Evolutionary conservation across 225 moss, liverwort and hornwort genomes (phyloP).

Genomic region (Pseudoscleropodium purum): DNA sequence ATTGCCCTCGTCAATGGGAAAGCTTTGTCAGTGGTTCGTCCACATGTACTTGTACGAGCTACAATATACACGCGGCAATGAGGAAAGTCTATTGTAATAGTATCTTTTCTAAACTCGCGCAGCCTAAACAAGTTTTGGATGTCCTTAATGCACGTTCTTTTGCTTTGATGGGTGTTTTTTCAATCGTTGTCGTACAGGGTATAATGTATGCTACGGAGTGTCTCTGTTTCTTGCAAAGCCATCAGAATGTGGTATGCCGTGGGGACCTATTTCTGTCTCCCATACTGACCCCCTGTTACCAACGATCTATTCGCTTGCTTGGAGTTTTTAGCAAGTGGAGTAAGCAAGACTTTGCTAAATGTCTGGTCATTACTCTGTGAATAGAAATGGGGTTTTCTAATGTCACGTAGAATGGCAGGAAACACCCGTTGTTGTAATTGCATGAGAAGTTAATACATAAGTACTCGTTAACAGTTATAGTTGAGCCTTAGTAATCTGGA

Average conservation of each 20-base stretch:
- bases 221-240: not conserved
- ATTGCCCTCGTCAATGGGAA: not conserved
- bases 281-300: not conserved
- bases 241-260: too few species aligned
- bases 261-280: not conserved
- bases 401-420: too few species aligned
- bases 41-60: conserved; percentile 14
- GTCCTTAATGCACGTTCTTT: not conserved
- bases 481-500: not conserved
- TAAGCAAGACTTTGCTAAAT: not conserved
- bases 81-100: not conserved
- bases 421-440: not conserved
- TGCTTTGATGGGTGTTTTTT: not conserved
- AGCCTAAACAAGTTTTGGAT: not conserved
- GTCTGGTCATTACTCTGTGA: not conserved
- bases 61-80: conserved; percentile 9
- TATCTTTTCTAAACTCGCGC: not conserved
- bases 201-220: not conserved
- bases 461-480: not conserved
- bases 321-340: not conserved
- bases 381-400: not conserved
- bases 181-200: not conserved
- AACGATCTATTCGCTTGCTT: not conserved
- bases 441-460: not conserved
- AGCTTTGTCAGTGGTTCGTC: not conserved